phyloP scores from a whole-genome alignment of 352 stramenopile species.

The Aphanomyces euteiches region DNA sequence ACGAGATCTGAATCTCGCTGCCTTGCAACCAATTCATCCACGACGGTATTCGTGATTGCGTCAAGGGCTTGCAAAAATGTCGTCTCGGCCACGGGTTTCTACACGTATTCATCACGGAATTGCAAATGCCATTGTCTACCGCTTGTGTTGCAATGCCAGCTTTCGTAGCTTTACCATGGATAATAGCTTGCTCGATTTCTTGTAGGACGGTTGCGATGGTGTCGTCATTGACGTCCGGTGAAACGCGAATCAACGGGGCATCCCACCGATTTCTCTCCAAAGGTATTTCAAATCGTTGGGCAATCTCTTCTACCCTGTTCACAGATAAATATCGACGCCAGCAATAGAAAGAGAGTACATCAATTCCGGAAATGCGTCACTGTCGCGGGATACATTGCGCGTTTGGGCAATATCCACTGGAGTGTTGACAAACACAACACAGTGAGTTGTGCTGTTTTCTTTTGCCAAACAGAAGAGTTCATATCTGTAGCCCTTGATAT shows the following conservation, averaged over 20 bases:
- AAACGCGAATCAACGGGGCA: conserved; percentile 77
- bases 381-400: conserved; percentile 43
- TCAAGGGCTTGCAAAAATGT: conserved; percentile 76
- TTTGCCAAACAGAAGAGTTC: conserved; percentile 94
- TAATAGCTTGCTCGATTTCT: conserved; percentile 52
- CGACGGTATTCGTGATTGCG: conserved; percentile 47
- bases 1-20: conserved; percentile 63
- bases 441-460: conserved; percentile 86
- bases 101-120: conserved; percentile 7
- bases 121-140: conserved; percentile 21
- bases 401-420: conserved; percentile 52
- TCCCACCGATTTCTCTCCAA: conserved; percentile 93
- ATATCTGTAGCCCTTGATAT: conserved; percentile 94
- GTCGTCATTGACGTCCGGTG: conserved; percentile 38
- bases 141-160: conserved; percentile 62
- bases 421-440: conserved; percentile 81
- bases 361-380: conserved; percentile 43
- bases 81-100: conserved; percentile 47
- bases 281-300: conserved; percentile 86
- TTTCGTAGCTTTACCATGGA: conserved; percentile 62
- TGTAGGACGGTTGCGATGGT: conserved; percentile 39
- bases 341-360: conserved; percentile 37
- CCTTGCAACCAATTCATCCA: conserved; percentile 54
- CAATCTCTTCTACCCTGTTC: conserved; percentile 76
- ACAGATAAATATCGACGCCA: conserved; percentile 13